phyloP scores from a whole-genome alignment of 2,329 filamentous ascomycete species.

The Neodidymelliopsis sp. region DNA sequence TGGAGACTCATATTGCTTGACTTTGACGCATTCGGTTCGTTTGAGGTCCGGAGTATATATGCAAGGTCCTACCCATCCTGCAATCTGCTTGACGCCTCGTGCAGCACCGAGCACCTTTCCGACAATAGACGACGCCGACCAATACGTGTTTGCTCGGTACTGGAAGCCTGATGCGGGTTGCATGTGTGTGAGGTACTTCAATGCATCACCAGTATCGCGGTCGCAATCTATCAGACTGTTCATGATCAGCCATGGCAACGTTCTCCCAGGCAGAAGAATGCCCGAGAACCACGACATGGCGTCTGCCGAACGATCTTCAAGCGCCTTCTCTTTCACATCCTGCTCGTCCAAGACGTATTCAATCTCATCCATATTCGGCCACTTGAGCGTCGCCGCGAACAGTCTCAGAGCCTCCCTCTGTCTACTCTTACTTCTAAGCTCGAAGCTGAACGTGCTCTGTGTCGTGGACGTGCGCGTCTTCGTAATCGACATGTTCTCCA shows the following conservation, averaged over 20 bases:
- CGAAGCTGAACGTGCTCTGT: conserved; percentile 62
- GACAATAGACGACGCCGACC: conserved; percentile 74
- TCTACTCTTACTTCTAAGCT: conserved; percentile 69
- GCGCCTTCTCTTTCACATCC: conserved; percentile 55
- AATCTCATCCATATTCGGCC: conserved; percentile 74
- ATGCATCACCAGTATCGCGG: conserved; percentile 69
- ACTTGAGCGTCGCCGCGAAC: conserved; percentile 77
- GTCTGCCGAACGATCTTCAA: conserved; percentile 71
- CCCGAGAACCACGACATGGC: conserved; percentile 81
- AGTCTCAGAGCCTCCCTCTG: conserved; percentile 73
- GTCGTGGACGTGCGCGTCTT: conserved; percentile 59
- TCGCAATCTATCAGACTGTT: conserved; percentile 79
- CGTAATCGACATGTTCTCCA: conserved; percentile 72
- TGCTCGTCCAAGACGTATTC: conserved; percentile 68
- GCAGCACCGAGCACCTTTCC: conserved; percentile 74
- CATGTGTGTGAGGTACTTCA: conserved; percentile 72
- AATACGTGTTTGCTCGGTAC: conserved; percentile 80
- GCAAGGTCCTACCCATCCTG: conserved; percentile 78
- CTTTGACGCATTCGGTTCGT: conserved; percentile 73
- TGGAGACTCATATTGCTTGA: conserved; percentile 67
- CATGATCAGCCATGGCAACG: conserved; percentile 79
- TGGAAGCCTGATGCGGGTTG: conserved; percentile 77
- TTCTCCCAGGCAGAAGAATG: conserved; percentile 72
- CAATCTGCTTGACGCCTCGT: conserved; percentile 73
- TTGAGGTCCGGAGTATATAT: conserved; percentile 71